A percentile compares a stretch with the other conserved stretches of the same genome.
phyloP scores from a whole-genome alignment of 768 basidiomycete species.

The Suillus alpinus region DNA sequence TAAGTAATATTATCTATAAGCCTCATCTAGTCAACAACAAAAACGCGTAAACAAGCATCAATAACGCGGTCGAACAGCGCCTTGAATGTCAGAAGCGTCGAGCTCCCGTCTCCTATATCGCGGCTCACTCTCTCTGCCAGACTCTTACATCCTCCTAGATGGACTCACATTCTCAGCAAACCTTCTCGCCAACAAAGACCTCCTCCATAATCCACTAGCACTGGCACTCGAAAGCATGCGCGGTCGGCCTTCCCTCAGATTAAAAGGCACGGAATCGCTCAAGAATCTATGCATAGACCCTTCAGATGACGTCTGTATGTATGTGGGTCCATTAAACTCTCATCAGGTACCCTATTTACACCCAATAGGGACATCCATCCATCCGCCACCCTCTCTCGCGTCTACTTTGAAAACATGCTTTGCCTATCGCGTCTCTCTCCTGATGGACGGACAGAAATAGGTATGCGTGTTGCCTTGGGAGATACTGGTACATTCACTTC shows the following conservation, averaged over 20 bases:
- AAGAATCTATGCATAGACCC: conserved; percentile 60
- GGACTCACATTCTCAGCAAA: conserved; percentile 67
- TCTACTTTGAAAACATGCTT: neutral
- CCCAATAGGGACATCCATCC: conserved; percentile 66
- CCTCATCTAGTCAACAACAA: too few relatives aligned
- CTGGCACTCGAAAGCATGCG: conserved; percentile 54
- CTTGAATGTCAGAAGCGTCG: neutral
- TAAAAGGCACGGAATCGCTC: conserved; percentile 52
- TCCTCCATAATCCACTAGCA: conserved; percentile 36
- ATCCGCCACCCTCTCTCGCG: neutral
- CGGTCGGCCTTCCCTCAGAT: conserved; percentile 59
- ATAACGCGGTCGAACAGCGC: neutral
- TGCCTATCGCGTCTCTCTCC: neutral
- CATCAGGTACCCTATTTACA: neutral
- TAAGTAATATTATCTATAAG: too few relatives aligned
- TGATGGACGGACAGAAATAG: conserved; percentile 40
- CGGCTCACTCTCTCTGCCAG: conserved; percentile 61
- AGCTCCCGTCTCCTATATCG: neutral
- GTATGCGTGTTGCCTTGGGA: conserved; percentile 67
- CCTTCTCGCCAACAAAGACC: conserved; percentile 33
- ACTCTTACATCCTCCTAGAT: conserved; percentile 69
- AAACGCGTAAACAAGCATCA: neutral
- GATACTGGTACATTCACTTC: conserved; percentile 53
- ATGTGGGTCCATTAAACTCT: conserved; percentile 39
- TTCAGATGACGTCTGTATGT: conserved; percentile 46